Base-by-base conservation (phyloP, 345 rosid species). In the Bretschneidera sinensis region DNA sequence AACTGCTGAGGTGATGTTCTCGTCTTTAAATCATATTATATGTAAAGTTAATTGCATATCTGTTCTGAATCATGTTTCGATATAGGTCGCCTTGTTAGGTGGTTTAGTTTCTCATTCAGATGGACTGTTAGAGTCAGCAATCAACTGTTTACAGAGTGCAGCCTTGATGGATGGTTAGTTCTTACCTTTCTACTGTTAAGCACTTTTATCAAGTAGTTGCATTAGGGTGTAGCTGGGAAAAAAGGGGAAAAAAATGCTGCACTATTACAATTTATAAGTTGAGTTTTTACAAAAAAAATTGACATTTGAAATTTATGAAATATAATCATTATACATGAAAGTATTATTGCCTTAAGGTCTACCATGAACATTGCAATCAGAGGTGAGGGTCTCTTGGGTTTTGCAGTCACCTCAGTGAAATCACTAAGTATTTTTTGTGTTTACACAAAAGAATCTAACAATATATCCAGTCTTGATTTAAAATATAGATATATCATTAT, bases 41-140 rank as follows among this genome's bases (percentile, higher is more conserved):
- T 33, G 20, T 23, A 43, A 59, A 55, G 22, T 43, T 47, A 62
- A 24, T 54, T 25, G 45, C 49, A 66, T 60, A 51, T 64, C 51
- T 52, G 51, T 48, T 55, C 66, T 76, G 43, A 69, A 61, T 51
- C 31, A 19, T 51, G 24, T 74, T 69, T 61, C 51, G 20, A 48
- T 67, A 60, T 66, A 92, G 98, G 89, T 89, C 71, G 92, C 96
- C 7, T 57, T 92, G 70, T 59, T 85, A 49, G 77, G 89, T 68
- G 92, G 91, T 63, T 79, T 92, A 56, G 70, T 86, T 72, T 78
- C 96, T 65, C 96, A 92, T 85, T 71, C 78, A 15, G 87, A 83
- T 74, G 91, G 84, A 57, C 79, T 92, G 57, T 55, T 89, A 63
- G 74, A 68, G 61, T 85, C 96, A 55, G 91, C 87, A 50, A 55